A percentile compares a stretch with the other conserved stretches of the same genome.
phyloP scores from a whole-genome alignment of 2,329 filamentous ascomycete species.

The Beauveria australis region DNA sequence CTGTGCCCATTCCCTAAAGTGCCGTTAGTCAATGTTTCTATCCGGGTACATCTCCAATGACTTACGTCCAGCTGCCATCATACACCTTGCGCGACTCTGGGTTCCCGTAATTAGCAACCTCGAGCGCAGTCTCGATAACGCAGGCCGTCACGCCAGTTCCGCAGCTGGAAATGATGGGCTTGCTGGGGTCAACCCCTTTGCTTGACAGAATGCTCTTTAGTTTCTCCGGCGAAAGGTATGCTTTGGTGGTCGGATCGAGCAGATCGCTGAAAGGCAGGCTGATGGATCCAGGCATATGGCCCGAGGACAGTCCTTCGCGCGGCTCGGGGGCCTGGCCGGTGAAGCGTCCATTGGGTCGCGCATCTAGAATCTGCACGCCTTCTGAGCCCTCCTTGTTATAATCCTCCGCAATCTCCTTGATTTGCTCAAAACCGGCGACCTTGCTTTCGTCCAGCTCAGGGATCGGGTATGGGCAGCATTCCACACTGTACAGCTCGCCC shows the following conservation, averaged over 20 bases:
- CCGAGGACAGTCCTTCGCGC: constrained; percentile 73
- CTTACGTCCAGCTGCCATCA: constrained; percentile 96
- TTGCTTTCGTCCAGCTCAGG: constrained; percentile 52
- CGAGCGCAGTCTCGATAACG: constrained; percentile 79
- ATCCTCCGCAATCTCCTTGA: constrained; percentile 68
- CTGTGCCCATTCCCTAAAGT: constrained; percentile 56
- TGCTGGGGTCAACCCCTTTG: constrained; percentile 71
- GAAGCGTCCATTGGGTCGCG: constrained; percentile 71
- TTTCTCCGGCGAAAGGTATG: constrained; percentile 63
- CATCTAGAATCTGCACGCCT: constrained; percentile 82
- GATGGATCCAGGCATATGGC: constrained; percentile 84
- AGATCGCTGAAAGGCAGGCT: constrained; percentile 74
- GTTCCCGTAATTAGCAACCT: constrained; percentile 66
- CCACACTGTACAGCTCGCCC: constrained; percentile 62
- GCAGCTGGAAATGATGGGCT: constrained; percentile 79
- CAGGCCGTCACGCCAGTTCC: constrained; percentile 93
- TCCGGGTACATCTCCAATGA: constrained; percentile 19
- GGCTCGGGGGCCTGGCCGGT: constrained; percentile 79
- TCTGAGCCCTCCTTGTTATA: constrained; percentile 75
- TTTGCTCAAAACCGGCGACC: constrained; percentile 74
- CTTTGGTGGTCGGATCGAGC: constrained; percentile 75
- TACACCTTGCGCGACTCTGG: constrained; percentile 67
- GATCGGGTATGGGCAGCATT: constrained; percentile 57
- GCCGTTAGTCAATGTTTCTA: constrained; percentile 19
- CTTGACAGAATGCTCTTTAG: constrained; percentile 67